Base-by-base conservation (phyloP, 2,329 filamentous ascomycete genomes). In the Cercospora nicotianae region DNA sequence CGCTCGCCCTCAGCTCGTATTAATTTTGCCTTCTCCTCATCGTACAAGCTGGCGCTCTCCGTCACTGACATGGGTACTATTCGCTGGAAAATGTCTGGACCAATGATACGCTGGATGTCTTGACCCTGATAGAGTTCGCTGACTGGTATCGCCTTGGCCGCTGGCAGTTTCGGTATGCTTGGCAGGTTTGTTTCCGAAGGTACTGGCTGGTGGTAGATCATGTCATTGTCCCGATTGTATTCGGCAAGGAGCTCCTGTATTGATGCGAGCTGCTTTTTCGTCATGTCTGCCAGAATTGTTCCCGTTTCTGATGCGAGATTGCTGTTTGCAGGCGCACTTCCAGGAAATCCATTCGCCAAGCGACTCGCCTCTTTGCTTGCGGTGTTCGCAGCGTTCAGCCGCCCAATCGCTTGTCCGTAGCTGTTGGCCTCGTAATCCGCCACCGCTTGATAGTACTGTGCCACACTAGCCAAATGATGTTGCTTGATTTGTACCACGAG, bases 11-110 rank as follows among this genome's bases (percentile, higher is more conserved):
- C 96, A 2, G 94, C 94, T 66, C 95, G 88, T 48, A 97, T 89
- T 66, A 99, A 82, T 79, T 99, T 98, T 12, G 95, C 95, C 81
- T 99, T 99, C 79, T 99, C 95, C 80, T 99, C 95, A 72, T 98
- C 95, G 78, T 99, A 99, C 74, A 98, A 82, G 82, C 95, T 98
- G 12, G 95, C 95, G 26, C 93, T 96, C 79, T 99, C 94, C 0
- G 95, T 99, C 1, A 99, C 94, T 3, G 93, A 91, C 82, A 98
- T 91, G 0, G 95, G 95, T 2, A 98, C 92, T 68, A 99, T 97
- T 79, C 96, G 96, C 73, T 95, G 90, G 80, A 99, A 99, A 62
- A 99, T 90, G 77, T 99, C 95, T 0, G 95, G 94, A 0, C 96
- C 96, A 42, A 96, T 98, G 70, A 99, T 98, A 28, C 93, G 87